A percentile compares a stretch with the other conserved stretches of the same genome.
Evolutionary conservation across 2,329 filamentous ascomycete genomes (phyloP).

Genomic region (Teratosphaeria viscida): DNA sequence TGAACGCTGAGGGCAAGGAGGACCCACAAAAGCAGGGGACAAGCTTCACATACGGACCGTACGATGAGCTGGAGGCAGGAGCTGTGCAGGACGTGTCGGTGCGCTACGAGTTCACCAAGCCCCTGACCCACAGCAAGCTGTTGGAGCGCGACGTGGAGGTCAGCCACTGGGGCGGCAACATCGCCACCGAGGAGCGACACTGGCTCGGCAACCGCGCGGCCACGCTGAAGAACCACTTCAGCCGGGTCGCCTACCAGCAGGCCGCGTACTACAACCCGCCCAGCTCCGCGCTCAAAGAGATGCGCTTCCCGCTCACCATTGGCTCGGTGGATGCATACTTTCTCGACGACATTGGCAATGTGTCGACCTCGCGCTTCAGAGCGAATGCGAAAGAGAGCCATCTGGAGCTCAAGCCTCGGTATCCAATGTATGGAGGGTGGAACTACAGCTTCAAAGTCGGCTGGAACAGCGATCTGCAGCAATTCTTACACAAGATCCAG

Average conservation of each 20-base stretch:
- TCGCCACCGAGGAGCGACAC: slow-evolving; percentile 91
- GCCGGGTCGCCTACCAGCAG: slow-evolving; percentile 39
- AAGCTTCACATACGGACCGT: slow-evolving; percentile 84
- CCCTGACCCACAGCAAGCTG: slow-evolving; percentile 65
- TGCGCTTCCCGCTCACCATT: slow-evolving; percentile 67
- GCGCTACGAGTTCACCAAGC: slow-evolving; percentile 92
- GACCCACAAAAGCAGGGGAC: slow-evolving; percentile 74
- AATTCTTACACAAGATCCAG: slow-evolving; percentile 58
- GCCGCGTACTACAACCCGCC: slow-evolving; percentile 53
- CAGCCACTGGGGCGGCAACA: slow-evolving; percentile 94
- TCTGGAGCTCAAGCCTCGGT: slow-evolving; percentile 84
- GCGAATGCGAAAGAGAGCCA: slow-evolving; percentile 53
- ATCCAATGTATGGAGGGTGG: slow-evolving; percentile 95
- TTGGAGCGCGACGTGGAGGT: slow-evolving; percentile 90
- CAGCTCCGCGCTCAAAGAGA: slow-evolving; percentile 67
- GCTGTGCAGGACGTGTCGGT: slow-evolving; percentile 62
- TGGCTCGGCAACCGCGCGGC: slow-evolving; percentile 80
- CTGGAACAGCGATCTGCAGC: slow-evolving; percentile 80
- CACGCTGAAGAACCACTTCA: slow-evolving; percentile 47
- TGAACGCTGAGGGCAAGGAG: slow-evolving; percentile 49
- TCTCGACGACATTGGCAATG: slow-evolving; percentile 91
- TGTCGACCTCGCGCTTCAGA: slow-evolving; percentile 85
- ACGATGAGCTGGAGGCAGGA: slow-evolving; percentile 69
- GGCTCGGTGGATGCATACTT: slow-evolving; percentile 87
- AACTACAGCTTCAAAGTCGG: slow-evolving; percentile 95